Base-by-base conservation (phyloP, 2,329 filamentous ascomycete species). In the Beauveria varroae region DNA sequence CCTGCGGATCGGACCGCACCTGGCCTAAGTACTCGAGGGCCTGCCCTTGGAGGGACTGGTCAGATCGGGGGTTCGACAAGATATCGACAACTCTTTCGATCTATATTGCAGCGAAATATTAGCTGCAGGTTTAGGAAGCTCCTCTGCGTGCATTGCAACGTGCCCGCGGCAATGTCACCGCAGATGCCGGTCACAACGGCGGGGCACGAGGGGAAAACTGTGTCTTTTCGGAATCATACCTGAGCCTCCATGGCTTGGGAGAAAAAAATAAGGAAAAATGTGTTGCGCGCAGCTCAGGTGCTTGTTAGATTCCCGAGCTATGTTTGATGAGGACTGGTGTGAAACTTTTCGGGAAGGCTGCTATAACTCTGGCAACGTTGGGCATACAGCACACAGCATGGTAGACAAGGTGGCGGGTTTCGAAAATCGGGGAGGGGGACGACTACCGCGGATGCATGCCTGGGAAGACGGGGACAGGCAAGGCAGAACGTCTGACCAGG, bases 61-160 rank as follows among this genome's bases (percentile, higher is more conserved):
- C 86, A 69, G 91, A 89, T 69, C 83, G 78, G 63, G 91, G 90
- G 76, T 93, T 88, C 79, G 87, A 95, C 75, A 91, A 91, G 78
- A 98, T 96, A 75, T 95, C 86, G 78, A 98, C 95, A 76, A 95
- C 95, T 79, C 91, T 93, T 78, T 95, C 90, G 75, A 97, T 87
- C 91, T 97, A 71, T 18, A n/a, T 46, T 53, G 47, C 26, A 56
- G 60, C 55, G 54, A 47, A 54, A 63, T 37, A 64, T 67, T 26
- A 68, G 64, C 53, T 63, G 49, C 49, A 52, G 57, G 49, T 53
- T n/a, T 12, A 4, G 37, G 47, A 60, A 60, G 49, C 49, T 52
- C 24, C 34, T 41, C 24, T 24, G 26, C 28, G 37, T 52, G 47
- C 57, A 52, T 60, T 53, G 67, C 58, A 63, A 64, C 60, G 62